Percentiles rank a stretch among this genome's conserved stretches.
These are phyloP conservation scores for Penicillium cosmopolitanum DNA, from an alignment of 495 filamentous ascomycete genomes.

Conservation along the genomic window DNA sequence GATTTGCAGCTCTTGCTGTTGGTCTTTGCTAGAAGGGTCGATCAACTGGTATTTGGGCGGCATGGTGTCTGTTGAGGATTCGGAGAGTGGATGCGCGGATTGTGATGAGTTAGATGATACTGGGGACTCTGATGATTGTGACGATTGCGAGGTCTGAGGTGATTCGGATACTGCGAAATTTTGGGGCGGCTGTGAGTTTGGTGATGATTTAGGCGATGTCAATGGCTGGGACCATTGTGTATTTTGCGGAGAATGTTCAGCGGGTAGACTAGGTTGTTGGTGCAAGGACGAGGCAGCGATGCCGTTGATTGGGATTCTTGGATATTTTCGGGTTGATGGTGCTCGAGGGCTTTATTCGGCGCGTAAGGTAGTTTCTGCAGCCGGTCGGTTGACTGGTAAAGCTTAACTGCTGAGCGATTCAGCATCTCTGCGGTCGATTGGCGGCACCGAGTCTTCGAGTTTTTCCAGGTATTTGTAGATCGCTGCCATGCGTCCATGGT, in stretches of 20 bases:
- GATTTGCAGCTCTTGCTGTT: conserved; percentile 15
- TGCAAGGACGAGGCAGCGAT: not conserved
- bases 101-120: not conserved
- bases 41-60: conserved; percentile 3
- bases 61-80: conserved; percentile 2
- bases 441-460: conserved; percentile 11
- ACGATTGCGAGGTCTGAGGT: not conserved
- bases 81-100: not conserved
- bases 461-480: conserved; percentile 10
- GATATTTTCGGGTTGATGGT: not conserved
- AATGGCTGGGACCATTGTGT: not conserved
- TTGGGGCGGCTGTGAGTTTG: not conserved
- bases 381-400: conserved; percentile 13
- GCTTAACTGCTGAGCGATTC: conserved; percentile 5
- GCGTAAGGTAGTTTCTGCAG: not conserved
- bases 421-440: conserved; percentile 16
- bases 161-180: not conserved
- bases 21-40: conserved; percentile 10
- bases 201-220: not conserved
- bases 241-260: not conserved
- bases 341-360: not conserved
- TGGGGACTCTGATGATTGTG: not conserved
- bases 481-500: conserved; percentile 10
- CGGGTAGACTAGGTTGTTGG: not conserved
- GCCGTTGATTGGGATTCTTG: not conserved